These are phyloP conservation scores for Kitagawia praeruptora DNA, from an alignment of 129 eudicot species.

Conservation along the genomic window DNA sequence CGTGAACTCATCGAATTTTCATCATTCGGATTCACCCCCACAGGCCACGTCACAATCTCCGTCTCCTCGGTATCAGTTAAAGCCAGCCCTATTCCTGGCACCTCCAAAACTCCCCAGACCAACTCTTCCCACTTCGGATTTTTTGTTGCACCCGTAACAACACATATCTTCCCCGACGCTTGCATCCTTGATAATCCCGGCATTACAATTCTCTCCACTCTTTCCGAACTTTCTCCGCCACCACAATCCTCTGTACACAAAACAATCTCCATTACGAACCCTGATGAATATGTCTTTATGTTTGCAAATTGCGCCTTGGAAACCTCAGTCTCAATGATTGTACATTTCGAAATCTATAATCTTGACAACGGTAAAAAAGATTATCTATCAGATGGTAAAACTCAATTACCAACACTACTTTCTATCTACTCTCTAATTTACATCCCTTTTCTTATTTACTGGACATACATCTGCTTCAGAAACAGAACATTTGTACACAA, in stretches of 20 bases:
- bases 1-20: constrained; percentile 46
- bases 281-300: constrained; percentile 10
- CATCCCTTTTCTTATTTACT: constrained; percentile 23
- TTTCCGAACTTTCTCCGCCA: constrained; percentile 31
- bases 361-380: constrained; percentile 21
- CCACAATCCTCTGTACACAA: constrained; percentile 25
- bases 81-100: constrained; percentile 8
- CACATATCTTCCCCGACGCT: constrained; percentile 17
- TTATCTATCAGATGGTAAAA: constrained; percentile 30
- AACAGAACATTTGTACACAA: constrained; percentile 21
- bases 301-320: neutral
- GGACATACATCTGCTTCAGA: constrained; percentile 21
- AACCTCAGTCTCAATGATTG: constrained; percentile 3
- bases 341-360: constrained; percentile 18
- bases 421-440: constrained; percentile 25
- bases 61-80: constrained; percentile 35
- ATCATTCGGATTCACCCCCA: constrained; percentile 43
- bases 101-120: constrained; percentile 3
- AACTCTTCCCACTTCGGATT: constrained; percentile 40
- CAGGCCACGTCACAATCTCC: constrained; percentile 31
- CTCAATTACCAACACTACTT: constrained; percentile 26
- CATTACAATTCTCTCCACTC: constrained; percentile 27
- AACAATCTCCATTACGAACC: constrained; percentile 8
- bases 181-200: constrained; percentile 37
- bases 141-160: constrained; percentile 24